These are phyloP conservation scores for Strobilomyces dryophilus DNA, from an alignment of 768 basidiomycete genomes.

Conservation along the genomic window DNA sequence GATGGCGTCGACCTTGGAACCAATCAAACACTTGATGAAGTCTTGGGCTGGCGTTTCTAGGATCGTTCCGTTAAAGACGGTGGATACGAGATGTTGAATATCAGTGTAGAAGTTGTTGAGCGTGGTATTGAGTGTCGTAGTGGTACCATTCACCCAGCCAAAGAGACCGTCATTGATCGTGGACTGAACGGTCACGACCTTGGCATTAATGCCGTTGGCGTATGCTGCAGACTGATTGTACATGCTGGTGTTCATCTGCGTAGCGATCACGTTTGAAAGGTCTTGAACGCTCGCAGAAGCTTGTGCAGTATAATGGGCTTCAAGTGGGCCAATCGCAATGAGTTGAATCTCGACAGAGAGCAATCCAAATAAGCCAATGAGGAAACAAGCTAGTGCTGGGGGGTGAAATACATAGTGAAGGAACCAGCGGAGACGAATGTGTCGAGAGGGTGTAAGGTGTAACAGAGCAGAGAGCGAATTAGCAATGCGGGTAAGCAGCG, in stretches of 20 bases:
- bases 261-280: conserved; percentile 68
- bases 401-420: conserved; percentile 88
- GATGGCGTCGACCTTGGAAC: conserved; percentile 84
- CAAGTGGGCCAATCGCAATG: conserved; percentile 69
- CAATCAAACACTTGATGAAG: conserved; percentile 86
- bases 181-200: conserved; percentile 64
- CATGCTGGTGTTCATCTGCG: conserved; percentile 80
- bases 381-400: conserved; percentile 84
- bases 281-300: conserved; percentile 58
- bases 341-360: conserved; percentile 87
- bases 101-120: conserved; percentile 84
- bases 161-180: conserved; percentile 85
- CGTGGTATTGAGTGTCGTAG: conserved; percentile 81
- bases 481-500: conserved; percentile 63
- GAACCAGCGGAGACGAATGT: conserved; percentile 81
- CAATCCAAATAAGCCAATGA: conserved; percentile 90
- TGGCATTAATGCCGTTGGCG: conserved; percentile 70
- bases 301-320: conserved; percentile 58
- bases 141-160: conserved; percentile 93
- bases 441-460: conserved; percentile 54
- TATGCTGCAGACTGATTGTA: conserved; percentile 75
- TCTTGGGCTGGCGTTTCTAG: conserved; percentile 79
- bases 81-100: conserved; percentile 71
- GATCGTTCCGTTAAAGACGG: conserved; percentile 81
- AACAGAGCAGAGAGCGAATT: conserved; percentile 49